A percentile compares a stretch with the other conserved stretches of the same genome.
Conservation (phyloP, 2,329 filamentous ascomycete genomes). For the Fusarium cicatricum region DNA sequence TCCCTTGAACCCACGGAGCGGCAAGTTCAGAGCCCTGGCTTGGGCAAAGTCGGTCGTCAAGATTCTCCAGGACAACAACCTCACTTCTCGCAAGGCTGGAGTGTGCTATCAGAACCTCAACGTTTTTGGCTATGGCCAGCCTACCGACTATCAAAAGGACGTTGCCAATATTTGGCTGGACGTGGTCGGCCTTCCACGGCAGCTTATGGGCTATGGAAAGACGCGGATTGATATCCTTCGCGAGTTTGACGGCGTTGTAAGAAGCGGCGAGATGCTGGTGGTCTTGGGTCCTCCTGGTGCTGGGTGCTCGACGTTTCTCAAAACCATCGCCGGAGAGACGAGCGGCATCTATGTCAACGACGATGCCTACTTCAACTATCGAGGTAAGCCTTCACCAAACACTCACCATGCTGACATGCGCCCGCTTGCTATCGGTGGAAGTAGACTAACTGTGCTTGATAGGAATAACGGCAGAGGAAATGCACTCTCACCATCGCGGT, state of each 20-base stretch:
- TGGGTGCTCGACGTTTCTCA: conserved; percentile 82
- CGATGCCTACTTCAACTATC: conserved; percentile 78
- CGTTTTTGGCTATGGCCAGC: conserved; percentile 72
- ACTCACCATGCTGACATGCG: not conserved
- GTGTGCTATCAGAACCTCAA: conserved; percentile 70
- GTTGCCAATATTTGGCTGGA: conserved; percentile 67
- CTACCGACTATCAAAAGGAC: conserved; percentile 74
- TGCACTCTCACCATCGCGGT: conserved; percentile 59
- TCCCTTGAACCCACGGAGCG: conserved; percentile 53
- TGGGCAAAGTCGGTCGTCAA: conserved; percentile 37
- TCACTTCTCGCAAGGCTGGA: conserved; percentile 52
- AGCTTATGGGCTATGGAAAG: conserved; percentile 61
- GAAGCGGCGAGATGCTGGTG: conserved; percentile 75
- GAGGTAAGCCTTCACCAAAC: conserved; percentile 62
- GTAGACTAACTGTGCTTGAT: not conserved
- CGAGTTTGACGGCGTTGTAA: conserved; percentile 70
- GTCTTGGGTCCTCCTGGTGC: conserved; percentile 73
- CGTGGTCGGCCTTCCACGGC: conserved; percentile 50
- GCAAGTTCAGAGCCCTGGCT: conserved; percentile 28
- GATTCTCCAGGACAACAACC: conserved; percentile 21
- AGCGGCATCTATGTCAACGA: conserved; percentile 77
- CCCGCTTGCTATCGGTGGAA: too few relatives aligned
- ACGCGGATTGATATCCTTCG: conserved; percentile 71
- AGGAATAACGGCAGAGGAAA: conserved; percentile 35
- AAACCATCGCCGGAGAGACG: conserved; percentile 81